Evolutionary conservation across 2,329 filamentous ascomycete genomes (phyloP), one percentile per base, ranked within the genome.

Genomic region (Cordyceps cicadae): DNA sequence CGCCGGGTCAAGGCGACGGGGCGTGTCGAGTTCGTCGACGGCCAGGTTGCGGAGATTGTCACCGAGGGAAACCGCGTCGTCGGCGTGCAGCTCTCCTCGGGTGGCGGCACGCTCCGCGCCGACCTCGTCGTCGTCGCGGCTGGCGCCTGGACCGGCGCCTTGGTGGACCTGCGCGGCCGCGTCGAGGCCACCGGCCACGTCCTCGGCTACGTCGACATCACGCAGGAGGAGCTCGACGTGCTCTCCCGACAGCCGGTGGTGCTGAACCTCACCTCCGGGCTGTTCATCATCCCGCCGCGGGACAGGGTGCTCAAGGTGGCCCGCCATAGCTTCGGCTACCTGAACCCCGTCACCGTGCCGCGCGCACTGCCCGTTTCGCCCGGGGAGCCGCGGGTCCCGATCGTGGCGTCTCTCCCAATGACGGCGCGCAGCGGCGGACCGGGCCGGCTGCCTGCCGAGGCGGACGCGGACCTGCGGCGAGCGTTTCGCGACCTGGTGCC

Each of bases 141-240:
- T 0, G 93, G 93, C 17, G 92, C 93, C 5, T 97, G 93, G 92
- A 90, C 89, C 2, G 83, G 87, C 2, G 81, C 83, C 1, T 79
- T 97, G 24, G 76, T 97, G 60, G 89, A 96, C 72, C 77, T 97
- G 0, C 79, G 86, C 52, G 90, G 90, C 29, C 83, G 89, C 50
- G 87, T 86, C 45, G 83, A 88, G 64, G 89, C 92, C 2, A 96
- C 91, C 0, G 93, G 90, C 15, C 93, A 97, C 68, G 83, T 84
- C 0, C 71, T 97, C 29, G 88, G 83, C 14, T 97, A 95, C 75
- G 77, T 96, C 65, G 79, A 85, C 64, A 81, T 97, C 66, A 88
- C 85, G 0, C 76, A 84, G 17, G 81, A 82, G 5, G 92, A 97
- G 73, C 85, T 92, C 73, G 76, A 77, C 17, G 72, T 73, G 4